phyloP scores from a whole-genome alignment of 2,329 filamentous ascomycete genomes.

The Fusarium sp. region DNA sequence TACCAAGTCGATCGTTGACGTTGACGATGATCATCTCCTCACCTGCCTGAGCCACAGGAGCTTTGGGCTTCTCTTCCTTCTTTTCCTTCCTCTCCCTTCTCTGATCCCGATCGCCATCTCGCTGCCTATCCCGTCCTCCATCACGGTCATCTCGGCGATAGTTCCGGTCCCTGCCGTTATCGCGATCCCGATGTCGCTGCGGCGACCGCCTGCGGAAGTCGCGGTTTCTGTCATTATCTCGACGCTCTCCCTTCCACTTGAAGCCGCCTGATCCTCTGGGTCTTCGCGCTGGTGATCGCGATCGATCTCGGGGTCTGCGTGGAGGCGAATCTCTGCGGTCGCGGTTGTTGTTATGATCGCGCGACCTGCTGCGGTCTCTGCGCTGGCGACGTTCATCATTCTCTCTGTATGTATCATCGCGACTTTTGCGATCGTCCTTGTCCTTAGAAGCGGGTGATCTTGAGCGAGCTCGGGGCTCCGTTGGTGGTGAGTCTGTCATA shows the following conservation, averaged over 20 bases:
- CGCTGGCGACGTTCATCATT: constrained; percentile 15
- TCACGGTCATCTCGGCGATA: constrained; percentile 39
- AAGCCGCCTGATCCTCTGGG: constrained; percentile 39
- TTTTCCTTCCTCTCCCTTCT: constrained; percentile 49
- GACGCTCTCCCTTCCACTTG: constrained; percentile 42
- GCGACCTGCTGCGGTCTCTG: constrained; percentile 26
- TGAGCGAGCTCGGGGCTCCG: constrained; percentile 27
- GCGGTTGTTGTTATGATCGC: constrained; percentile 20
- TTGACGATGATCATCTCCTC: constrained; percentile 94
- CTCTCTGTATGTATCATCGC: constrained; percentile 5
- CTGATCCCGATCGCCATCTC: constrained; percentile 30
- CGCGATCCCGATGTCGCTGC: constrained; percentile 33
- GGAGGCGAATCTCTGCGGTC: constrained; percentile 29
- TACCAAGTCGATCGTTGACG: constrained; percentile 94
- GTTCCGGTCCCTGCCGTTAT: constrained; percentile 28
- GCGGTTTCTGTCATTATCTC: constrained; percentile 33
- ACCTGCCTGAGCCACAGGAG: constrained; percentile 46
- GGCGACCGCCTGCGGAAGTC: constrained; percentile 40
- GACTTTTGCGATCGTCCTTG: constrained; percentile 7
- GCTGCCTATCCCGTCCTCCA: constrained; percentile 19
- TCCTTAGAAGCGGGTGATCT: constrained; percentile 22
- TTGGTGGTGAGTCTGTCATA: constrained; percentile 31
- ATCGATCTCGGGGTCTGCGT: constrained; percentile 37
- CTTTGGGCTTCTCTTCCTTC: constrained; percentile 51
- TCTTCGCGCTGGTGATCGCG: constrained; percentile 35